These are phyloP conservation scores for Camelina hispida DNA, from an alignment of 345 rosid genomes.

Conservation along the genomic window DNA sequence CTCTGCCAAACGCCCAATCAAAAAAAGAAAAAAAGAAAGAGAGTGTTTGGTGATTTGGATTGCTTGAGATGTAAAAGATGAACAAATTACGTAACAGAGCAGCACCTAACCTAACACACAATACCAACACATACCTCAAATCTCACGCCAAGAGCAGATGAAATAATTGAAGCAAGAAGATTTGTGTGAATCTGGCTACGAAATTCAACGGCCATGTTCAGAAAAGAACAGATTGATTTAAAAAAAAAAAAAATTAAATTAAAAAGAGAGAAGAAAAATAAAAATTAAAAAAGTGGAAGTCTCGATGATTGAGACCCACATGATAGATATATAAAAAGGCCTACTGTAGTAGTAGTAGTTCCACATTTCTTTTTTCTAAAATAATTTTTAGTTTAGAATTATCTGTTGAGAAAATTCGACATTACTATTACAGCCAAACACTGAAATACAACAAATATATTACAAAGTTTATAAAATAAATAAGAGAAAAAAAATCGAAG, in stretches of 20 bases:
- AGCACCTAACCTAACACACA: conserved; percentile 35
- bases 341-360: conserved; percentile 5
- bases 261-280: neutral
- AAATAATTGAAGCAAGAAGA: conserved; percentile 43
- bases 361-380: neutral
- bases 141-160: conserved; percentile 54
- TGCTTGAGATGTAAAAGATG: conserved; percentile 45
- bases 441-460: conserved; percentile 34
- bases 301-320: conserved; percentile 51
- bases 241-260: neutral
- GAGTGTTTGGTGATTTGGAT: conserved; percentile 40
- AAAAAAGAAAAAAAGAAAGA: neutral
- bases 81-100: conserved; percentile 40
- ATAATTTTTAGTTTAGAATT: neutral
- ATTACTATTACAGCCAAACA: conserved; percentile 42
- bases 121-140: conserved; percentile 42
- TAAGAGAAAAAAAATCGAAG: neutral
- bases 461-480: conserved; percentile 9
- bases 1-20: conserved; percentile 18
- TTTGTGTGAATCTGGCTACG: conserved; percentile 42
- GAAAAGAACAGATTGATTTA: conserved; percentile 40
- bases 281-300: conserved; percentile 36
- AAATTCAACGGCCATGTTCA: conserved; percentile 50
- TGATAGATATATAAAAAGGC: conserved; percentile 28
- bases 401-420: conserved; percentile 28